Percentiles rank a stretch among this genome's conserved stretches.
Conservation (phyloP, 2,329 filamentous ascomycete genomes). For the Aspergillus oerlinghausenensis region DNA sequence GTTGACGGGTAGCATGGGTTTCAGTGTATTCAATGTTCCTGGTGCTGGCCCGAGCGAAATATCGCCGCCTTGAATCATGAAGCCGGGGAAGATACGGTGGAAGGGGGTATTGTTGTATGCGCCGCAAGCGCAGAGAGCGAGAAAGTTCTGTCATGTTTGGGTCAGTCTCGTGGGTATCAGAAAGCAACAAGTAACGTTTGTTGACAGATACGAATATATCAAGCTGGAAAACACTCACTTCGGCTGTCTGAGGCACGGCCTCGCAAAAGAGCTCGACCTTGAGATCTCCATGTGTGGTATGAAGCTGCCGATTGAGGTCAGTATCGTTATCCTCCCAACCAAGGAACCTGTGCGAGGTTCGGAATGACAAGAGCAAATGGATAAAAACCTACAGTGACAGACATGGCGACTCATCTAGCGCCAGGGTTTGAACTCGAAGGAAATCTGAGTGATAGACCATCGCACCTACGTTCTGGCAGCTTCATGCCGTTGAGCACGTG, state of each 20-base stretch:
- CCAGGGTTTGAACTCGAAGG: not conserved
- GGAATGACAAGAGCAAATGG: not conserved
- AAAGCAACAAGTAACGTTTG: not conserved
- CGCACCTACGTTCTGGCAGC: not conserved
- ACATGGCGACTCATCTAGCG: not conserved
- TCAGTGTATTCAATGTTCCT: constrained; percentile 33
- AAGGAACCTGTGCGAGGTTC: not conserved
- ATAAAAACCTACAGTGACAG: not conserved
- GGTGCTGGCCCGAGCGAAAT: constrained; percentile 44
- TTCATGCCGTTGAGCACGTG: not conserved
- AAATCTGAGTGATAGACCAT: not conserved
- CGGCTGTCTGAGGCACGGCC: constrained; percentile 84
- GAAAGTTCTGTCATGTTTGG: constrained; percentile 50
- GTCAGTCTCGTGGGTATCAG: constrained; percentile 1
- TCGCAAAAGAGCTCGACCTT: constrained; percentile 98
- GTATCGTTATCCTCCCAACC: not conserved
- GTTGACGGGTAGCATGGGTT: constrained; percentile 39
- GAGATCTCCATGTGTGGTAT: constrained; percentile 83
- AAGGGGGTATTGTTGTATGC: constrained; percentile 60
- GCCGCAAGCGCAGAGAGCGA: constrained; percentile 59
- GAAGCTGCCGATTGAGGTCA: constrained; percentile 48
- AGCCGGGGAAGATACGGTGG: constrained; percentile 58
- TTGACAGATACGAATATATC: not conserved
- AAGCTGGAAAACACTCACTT: constrained; percentile 48
- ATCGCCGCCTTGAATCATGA: constrained; percentile 61